These are phyloP conservation scores for Phytophthora niederhauseri DNA, from an alignment of 352 stramenopile genomes.

Conservation along the genomic window DNA sequence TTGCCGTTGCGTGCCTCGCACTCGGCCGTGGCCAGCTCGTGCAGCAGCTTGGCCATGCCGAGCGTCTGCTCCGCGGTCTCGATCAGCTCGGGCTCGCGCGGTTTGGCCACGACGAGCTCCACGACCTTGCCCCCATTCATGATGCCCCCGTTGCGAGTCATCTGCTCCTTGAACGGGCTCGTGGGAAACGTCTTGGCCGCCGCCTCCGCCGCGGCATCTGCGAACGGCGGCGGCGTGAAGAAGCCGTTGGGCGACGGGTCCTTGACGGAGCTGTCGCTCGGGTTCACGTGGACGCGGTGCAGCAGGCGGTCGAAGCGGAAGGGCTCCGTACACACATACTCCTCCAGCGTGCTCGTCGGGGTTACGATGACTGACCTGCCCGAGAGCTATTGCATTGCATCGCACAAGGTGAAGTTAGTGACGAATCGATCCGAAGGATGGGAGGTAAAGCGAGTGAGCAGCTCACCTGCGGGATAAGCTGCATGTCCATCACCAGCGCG, in stretches of 20 bases:
- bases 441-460: conserved; percentile 1
- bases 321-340: conserved; percentile 56
- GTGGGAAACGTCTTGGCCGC: conserved; percentile 22
- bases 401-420: conserved; percentile 8
- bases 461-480: conserved; percentile 49
- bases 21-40: conserved; percentile 74
- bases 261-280: conserved; percentile 36
- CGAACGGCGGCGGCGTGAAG: conserved; percentile 26
- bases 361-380: conserved; percentile 33
- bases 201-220: conserved; percentile 19
- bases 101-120: conserved; percentile 42
- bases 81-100: conserved; percentile 46
- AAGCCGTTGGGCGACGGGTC: conserved; percentile 28
- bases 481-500: conserved; percentile 52
- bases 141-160: conserved; percentile 55
- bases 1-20: conserved; percentile 66
- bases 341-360: conserved; percentile 54
- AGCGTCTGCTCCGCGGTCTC: conserved; percentile 76
- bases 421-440: conserved; percentile 5
- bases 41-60: conserved; percentile 76
- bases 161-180: conserved; percentile 62
- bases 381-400: conserved; percentile 18
- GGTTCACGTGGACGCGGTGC: conserved; percentile 44
- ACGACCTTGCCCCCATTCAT: conserved; percentile 51
- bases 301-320: conserved; percentile 59